These are phyloP conservation scores for Phialocephala sp. DNA, from an alignment of 2,329 filamentous ascomycete genomes.

Conservation along the genomic window DNA sequence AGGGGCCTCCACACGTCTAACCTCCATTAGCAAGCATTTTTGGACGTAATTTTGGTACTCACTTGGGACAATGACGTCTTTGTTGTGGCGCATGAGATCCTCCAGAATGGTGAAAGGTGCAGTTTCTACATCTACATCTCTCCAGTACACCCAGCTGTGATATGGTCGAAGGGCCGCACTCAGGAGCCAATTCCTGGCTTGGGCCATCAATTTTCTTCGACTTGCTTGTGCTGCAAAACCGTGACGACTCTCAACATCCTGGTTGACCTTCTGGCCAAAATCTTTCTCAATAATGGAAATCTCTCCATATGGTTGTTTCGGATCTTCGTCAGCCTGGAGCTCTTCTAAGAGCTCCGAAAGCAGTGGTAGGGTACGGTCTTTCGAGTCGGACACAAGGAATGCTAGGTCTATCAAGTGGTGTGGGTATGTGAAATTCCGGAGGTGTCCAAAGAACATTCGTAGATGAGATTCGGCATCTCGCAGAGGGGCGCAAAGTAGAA, in stretches of 20 bases:
- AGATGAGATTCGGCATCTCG: conserved; percentile 92
- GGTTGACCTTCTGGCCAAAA: conserved; percentile 96
- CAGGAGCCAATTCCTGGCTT: conserved; percentile 95
- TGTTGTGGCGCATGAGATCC: conserved; percentile 98
- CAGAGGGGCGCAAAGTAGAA: conserved; percentile 91
- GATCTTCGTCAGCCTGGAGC: conserved; percentile 80
- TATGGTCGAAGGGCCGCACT: conserved; percentile 92
- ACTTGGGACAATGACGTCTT: conserved; percentile 98
- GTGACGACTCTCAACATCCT: conserved; percentile 96
- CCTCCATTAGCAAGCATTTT: neutral
- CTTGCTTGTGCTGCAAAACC: conserved; percentile 96
- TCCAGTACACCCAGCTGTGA: conserved; percentile 99
- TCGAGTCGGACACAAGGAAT: conserved; percentile 96
- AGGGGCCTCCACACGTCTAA: conserved; percentile 97
- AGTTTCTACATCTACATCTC: conserved; percentile 97
- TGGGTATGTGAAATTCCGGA: conserved; percentile 95
- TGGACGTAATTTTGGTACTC: conserved; percentile 50
- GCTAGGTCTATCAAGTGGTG: conserved; percentile 96
- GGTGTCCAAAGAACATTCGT: conserved; percentile 97
- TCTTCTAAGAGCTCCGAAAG: conserved; percentile 77
- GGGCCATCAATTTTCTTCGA: conserved; percentile 94
- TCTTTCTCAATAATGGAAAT: conserved; percentile 99
- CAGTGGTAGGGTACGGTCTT: conserved; percentile 82
- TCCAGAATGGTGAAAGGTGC: conserved; percentile 96
- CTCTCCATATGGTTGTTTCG: conserved; percentile 86